Evolutionary conservation across 805 yeast genomes (phyloP).

Genomic region (Yamadazyma kitorensis): DNA sequence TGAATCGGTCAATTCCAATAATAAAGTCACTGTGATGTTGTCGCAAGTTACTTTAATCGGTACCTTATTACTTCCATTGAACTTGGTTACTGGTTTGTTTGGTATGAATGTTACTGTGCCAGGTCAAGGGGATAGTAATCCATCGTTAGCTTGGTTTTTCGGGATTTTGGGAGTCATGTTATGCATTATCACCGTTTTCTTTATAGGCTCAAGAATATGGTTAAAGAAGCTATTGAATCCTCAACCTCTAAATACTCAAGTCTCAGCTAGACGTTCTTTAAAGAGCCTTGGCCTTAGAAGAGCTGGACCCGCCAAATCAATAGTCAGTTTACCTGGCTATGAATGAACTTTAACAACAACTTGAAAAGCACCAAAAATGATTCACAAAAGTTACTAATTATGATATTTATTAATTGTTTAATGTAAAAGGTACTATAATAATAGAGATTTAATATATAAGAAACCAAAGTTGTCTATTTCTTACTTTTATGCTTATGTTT

Average conservation of each 20-base stretch:
- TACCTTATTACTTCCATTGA: conserved; percentile 86
- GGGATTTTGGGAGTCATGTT: conserved; percentile 30
- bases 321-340: conserved; percentile 26
- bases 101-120: conserved; percentile 96
- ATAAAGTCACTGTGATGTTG: conserved; percentile 80
- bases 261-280: conserved; percentile 22
- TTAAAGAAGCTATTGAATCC: conserved; percentile 15
- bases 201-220: conserved; percentile 21
- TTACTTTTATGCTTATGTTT: conserved; percentile 7
- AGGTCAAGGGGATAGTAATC: conserved; percentile 48
- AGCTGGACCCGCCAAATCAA: conserved; percentile 34
- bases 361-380: too few relatives aligned
- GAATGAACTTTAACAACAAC: too few relatives aligned
- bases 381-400: too few relatives aligned
- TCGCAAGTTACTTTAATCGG: conserved; percentile 89
- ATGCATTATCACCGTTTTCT: conserved; percentile 14
- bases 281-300: conserved; percentile 25
- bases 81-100: conserved; percentile 84
- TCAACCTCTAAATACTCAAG: conserved; percentile 7
- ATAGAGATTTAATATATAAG: too few relatives aligned
- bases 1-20: conserved; percentile 82
- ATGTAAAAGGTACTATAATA: too few relatives aligned
- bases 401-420: too few relatives aligned
- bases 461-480: background rate
- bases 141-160: conserved; percentile 25